Evolutionary conservation across 805 yeast species (phyloP), one percentile per base, ranked within the genome.

Genomic region (Wickerhamiella kurtzmanii): DNA sequence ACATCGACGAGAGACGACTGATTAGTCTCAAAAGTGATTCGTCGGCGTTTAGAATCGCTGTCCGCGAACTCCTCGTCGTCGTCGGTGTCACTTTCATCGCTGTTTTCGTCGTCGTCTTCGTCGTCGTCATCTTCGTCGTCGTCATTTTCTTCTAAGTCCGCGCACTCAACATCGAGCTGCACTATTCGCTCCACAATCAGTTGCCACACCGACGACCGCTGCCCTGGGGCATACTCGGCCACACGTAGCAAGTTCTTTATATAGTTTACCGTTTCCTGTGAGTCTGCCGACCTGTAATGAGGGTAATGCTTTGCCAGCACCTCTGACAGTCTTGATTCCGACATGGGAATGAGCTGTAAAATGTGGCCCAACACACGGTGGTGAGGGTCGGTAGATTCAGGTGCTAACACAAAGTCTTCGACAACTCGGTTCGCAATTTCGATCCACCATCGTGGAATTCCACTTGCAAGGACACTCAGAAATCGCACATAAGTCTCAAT

Each of bases 91-190:
- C 28, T 40, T 6, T 44, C 51, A 1, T 52, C 62, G 3, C 20
- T 28, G 11, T 44, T 50, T 3, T 16, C 25, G 17, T 35, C 44
- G 20, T 57, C 67, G 2, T 56, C 61, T 15, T 59, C 65, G 35
- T 57, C 63, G 2, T 52, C 56, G n/a, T 58, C 64, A n/a, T 53
- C 62, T 3, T 55, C 62, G 11, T 59, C 66, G 3, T 54, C 61
- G 16, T 58, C 65, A 2, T 64, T 71, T 6, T 67, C 76, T 48
- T 85, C 65, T 56, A 82, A 92, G 59, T 84, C 86, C 58, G 86
- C 95, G 48, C 88, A 69, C 62, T 87, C 97, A 3, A 88, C 96
- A 64, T 89, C 98, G 42, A 92, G 69, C 53, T 84, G 82, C 49
- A 92, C 85, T 47, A 83, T 73, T 51, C 79, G 75, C 62, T 89